Evolutionary conservation across 2,329 filamentous ascomycete genomes (phyloP).

Genomic region (Leptosphaerulina australis): DNA sequence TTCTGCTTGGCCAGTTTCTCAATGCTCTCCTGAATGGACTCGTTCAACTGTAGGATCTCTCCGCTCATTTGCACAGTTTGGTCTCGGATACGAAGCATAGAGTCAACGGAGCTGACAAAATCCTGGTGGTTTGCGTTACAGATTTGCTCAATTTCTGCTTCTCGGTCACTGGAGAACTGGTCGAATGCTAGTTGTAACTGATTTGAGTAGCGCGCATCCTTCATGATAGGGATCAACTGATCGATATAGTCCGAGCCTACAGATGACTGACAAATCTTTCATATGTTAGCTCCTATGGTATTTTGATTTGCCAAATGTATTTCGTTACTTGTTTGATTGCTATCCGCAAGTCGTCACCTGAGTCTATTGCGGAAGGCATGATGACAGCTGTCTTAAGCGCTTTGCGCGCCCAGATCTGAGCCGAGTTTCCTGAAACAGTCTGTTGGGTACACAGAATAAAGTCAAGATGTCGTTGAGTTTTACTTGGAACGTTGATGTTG

Average conservation of each 20-base stretch:
- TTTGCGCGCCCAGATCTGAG: conserved; percentile 1
- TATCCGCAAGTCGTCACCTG: conserved; percentile 55
- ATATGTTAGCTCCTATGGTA: conserved; percentile 16
- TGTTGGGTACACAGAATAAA: not conserved
- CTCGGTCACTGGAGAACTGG: conserved; percentile 83
- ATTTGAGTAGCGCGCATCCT: conserved; percentile 81
- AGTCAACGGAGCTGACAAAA: conserved; percentile 91
- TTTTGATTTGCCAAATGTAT: not conserved
- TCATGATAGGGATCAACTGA: conserved; percentile 90
- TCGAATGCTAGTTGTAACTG: conserved; percentile 78
- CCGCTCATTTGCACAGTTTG: conserved; percentile 86
- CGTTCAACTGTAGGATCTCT: conserved; percentile 90
- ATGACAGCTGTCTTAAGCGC: conserved; percentile 21
- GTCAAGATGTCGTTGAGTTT: not conserved
- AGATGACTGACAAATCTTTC: conserved; percentile 86
- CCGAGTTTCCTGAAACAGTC: not conserved
- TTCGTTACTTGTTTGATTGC: conserved; percentile 57
- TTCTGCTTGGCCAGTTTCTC: conserved; percentile 95
- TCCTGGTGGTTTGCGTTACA: conserved; percentile 97
- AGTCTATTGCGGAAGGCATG: conserved; percentile 50
- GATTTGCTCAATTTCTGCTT: conserved; percentile 90
- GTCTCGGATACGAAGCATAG: conserved; percentile 88
- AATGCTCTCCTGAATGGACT: conserved; percentile 93
- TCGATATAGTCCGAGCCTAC: conserved; percentile 94
- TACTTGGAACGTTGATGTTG: conserved; percentile 16